These are phyloP conservation scores for Phytophthora syringae DNA, from an alignment of 352 stramenopile species.

Conservation along the genomic window DNA sequence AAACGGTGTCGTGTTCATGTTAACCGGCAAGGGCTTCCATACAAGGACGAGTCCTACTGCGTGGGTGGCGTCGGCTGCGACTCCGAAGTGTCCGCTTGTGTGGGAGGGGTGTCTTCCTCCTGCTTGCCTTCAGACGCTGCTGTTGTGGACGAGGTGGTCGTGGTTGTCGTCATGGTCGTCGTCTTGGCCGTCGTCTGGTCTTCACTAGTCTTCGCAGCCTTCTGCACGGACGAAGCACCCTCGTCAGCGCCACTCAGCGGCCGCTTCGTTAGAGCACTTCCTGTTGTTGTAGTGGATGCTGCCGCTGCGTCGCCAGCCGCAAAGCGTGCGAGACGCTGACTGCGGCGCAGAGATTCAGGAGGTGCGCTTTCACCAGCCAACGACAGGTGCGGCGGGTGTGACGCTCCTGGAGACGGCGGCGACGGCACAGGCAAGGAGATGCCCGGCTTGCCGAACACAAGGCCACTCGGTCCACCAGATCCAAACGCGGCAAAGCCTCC, in stretches of 20 bases:
- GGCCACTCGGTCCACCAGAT: slow-evolving; percentile 52
- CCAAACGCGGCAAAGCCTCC: slow-evolving; percentile 53
- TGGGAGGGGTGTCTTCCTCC: slow-evolving; percentile 35
- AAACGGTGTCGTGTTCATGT: slow-evolving; percentile 31
- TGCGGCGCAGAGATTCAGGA: slow-evolving; percentile 50
- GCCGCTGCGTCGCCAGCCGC: slow-evolving; percentile 23
- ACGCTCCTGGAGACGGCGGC: slow-evolving; percentile 42
- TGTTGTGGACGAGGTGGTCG: slow-evolving; percentile 17
- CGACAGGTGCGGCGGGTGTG: slow-evolving; percentile 28
- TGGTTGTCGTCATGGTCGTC: slow-evolving; percentile 25
- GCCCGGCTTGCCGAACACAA: slow-evolving; percentile 80
- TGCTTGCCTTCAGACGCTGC: slow-evolving; percentile 37
- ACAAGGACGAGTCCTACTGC: slow-evolving; percentile 19
- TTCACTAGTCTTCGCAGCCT: slow-evolving; percentile 51
- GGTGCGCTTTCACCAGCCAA: slow-evolving; percentile 28
- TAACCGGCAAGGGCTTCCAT: slow-evolving; percentile 20
- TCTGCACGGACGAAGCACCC: slow-evolving; percentile 32
- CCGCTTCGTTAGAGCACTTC: slow-evolving; percentile 40
- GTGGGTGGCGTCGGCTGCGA: slow-evolving; percentile 27
- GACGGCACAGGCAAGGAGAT: slow-evolving; percentile 77
- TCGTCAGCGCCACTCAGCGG: slow-evolving; percentile 41
- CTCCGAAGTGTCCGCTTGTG: slow-evolving; percentile 27
- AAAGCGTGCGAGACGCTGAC: slow-evolving; percentile 60
- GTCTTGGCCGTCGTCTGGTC: slow-evolving; percentile 39
- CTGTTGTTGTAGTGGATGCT: slow-evolving; percentile 4